phyloP scores from a whole-genome alignment of 2,329 filamentous ascomycete species.

The Fusarium pseudograminearum region DNA sequence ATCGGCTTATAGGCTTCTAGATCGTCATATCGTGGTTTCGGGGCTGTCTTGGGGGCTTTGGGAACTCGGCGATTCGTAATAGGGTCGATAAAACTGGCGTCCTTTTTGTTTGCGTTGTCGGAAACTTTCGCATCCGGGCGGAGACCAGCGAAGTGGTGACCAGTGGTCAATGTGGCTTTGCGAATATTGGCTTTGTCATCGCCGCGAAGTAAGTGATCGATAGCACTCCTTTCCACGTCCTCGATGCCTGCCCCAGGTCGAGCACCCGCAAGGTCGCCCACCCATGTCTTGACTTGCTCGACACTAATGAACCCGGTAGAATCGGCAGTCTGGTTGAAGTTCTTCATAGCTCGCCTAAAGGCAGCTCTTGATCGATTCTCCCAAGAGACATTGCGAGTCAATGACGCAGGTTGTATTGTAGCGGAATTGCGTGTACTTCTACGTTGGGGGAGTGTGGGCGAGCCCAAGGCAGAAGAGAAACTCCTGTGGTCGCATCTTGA shows the following conservation, averaged over 20 bases:
- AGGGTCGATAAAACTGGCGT: conserved; percentile 61
- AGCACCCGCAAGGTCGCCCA: conserved; percentile 54
- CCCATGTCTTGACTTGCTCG: conserved; percentile 53
- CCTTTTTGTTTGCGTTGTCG: conserved; percentile 30
- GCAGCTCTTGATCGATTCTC: conserved; percentile 56
- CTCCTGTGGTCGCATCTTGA: conserved; percentile 51
- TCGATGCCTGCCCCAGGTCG: conserved; percentile 58
- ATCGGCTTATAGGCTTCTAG: conserved; percentile 53
- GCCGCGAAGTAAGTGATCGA: conserved; percentile 58
- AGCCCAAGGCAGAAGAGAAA: conserved; percentile 64
- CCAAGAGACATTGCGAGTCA: conserved; percentile 61
- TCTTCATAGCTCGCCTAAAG: conserved; percentile 58
- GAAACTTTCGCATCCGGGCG: conserved; percentile 37
- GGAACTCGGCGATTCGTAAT: conserved; percentile 68
- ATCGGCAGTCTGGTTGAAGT: conserved; percentile 53
- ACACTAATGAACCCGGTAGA: conserved; percentile 53
- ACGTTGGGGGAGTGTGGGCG: conserved; percentile 56
- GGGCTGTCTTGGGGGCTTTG: conserved; percentile 40
- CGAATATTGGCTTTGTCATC: conserved; percentile 48
- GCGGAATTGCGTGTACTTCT: conserved; percentile 57
- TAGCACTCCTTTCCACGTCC: conserved; percentile 59
- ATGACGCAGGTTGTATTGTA: conserved; percentile 60
- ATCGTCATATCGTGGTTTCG: conserved; percentile 49
- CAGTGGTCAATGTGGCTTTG: conserved; percentile 51
- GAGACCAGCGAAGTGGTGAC: conserved; percentile 50